Evolutionary conservation across 768 basidiomycete species (phyloP).

Genomic region (Tylopilus rubrobrunneus): DNA sequence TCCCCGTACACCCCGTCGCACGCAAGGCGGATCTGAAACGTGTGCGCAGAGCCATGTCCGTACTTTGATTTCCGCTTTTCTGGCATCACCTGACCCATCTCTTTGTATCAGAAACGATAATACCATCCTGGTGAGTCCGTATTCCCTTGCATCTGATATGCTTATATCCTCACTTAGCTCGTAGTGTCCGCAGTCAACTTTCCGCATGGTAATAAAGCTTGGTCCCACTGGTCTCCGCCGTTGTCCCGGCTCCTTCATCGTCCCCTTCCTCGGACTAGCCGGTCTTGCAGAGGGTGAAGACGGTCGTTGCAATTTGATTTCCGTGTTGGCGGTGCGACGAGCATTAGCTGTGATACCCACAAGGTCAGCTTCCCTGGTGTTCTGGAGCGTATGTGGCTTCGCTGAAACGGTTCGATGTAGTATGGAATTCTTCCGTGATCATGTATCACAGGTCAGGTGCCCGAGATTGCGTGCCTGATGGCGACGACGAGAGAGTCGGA

Average conservation of each 20-base stretch:
- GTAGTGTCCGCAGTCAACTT: slow-evolving; percentile 87
- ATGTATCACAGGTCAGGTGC: slow-evolving; percentile 5
- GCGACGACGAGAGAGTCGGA: slow-evolving; percentile 60
- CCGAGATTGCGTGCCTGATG: too few species aligned
- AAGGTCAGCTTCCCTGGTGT: slow-evolving; percentile 50
- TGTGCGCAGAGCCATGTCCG: too few species aligned
- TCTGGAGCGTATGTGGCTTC: background rate
- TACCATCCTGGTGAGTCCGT: slow-evolving; percentile 1
- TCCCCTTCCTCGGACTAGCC: too few species aligned
- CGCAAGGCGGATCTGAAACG: slow-evolving; percentile 77
- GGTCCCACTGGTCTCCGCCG: slow-evolving; percentile 83
- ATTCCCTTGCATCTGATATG: too few species aligned
- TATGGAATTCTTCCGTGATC: too few species aligned
- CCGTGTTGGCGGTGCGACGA: slow-evolving; percentile 84
- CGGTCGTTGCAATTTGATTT: slow-evolving; percentile 97
- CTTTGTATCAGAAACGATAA: slow-evolving; percentile 48
- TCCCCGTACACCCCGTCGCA: slow-evolving; percentile 75
- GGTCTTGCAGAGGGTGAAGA: too few species aligned
- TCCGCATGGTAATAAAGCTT: slow-evolving; percentile 78
- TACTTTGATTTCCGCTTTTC: slow-evolving; percentile 49
- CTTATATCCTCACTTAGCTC: slow-evolving; percentile 48
- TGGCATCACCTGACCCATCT: slow-evolving; percentile 2
- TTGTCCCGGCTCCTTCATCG: too few species aligned
- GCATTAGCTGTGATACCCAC: slow-evolving; percentile 94
- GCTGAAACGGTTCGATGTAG: slow-evolving; percentile 34